phyloP scores from a whole-genome alignment of 192 early-diverging fungal genomes.

The Coemansia guatemalensis region DNA sequence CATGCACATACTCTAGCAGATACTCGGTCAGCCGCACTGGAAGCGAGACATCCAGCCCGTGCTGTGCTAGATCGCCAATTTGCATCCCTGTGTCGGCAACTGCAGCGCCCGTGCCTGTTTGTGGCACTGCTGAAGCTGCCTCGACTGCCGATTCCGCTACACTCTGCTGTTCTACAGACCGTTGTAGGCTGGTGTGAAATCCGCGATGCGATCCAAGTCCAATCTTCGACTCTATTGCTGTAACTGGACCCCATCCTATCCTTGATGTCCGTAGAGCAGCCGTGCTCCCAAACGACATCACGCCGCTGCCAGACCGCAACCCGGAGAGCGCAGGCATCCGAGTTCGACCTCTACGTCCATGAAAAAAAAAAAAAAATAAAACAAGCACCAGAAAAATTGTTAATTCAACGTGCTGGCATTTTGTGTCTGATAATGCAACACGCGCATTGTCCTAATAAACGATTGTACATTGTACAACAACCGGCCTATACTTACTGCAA shows the following conservation, averaged over 20 bases:
- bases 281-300: too few species aligned
- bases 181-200: constrained; percentile 17
- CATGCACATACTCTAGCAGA: constrained; percentile 75
- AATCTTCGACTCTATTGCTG: background rate
- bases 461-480: background rate
- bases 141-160: background rate
- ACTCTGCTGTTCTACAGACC: constrained; percentile 5
- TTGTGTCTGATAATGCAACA: too few species aligned
- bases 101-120: background rate
- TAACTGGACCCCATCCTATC: background rate
- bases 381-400: too few species aligned
- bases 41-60: constrained; percentile 73
- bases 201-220: constrained; percentile 8
- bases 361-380: too few species aligned
- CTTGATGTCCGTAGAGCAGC: too few species aligned
- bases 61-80: constrained; percentile 81
- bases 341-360: too few species aligned
- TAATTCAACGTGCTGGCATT: too few species aligned
- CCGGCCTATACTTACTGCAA: constrained; percentile 5
- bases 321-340: too few species aligned
- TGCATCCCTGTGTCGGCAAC: constrained; percentile 54
- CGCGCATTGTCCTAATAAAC: too few species aligned
- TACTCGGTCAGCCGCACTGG: constrained; percentile 74
- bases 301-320: too few species aligned
- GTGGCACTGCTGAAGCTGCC: background rate